These are phyloP conservation scores for Ceratocystiopsis brevicomis DNA, from an alignment of 2,329 filamentous ascomycete species.

Conservation along the genomic window DNA sequence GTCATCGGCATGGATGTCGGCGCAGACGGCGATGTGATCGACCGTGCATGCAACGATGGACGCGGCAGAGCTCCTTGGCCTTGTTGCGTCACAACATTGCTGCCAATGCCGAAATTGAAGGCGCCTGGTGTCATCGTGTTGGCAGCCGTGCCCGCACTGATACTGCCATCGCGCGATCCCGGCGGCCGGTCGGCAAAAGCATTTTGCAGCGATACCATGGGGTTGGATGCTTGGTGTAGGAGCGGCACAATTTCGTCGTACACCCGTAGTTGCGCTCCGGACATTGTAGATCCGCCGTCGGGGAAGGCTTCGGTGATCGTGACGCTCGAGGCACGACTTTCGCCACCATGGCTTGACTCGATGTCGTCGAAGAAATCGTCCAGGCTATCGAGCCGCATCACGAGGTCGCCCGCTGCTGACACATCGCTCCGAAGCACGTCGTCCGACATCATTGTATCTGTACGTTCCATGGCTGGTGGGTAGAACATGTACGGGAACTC, in stretches of 20 bases:
- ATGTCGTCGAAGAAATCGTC: constrained; percentile 69
- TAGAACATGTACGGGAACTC: constrained; percentile 74
- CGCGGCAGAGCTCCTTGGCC: constrained; percentile 16
- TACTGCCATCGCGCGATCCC: constrained; percentile 37
- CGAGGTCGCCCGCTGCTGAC: constrained; percentile 50
- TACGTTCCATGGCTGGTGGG: constrained; percentile 43
- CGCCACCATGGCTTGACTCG: constrained; percentile 16
- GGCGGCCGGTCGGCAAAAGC: constrained; percentile 61
- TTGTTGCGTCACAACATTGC: constrained; percentile 13
- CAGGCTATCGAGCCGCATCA: constrained; percentile 58
- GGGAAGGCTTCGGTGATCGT: constrained; percentile 47
- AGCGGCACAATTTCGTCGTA: constrained; percentile 91
- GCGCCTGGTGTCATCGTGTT: constrained; percentile 46
- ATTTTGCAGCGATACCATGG: constrained; percentile 67
- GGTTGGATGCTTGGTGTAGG: constrained; percentile 65
- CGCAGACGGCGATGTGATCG: constrained; percentile 62
- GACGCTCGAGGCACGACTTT: constrained; percentile 36
- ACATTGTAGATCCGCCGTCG: constrained; percentile 39
- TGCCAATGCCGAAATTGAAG: constrained; percentile 19
- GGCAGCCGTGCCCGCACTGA: constrained; percentile 9
- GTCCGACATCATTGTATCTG: constrained; percentile 86
- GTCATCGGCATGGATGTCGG: constrained; percentile 14
- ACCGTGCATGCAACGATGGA: constrained; percentile 59
- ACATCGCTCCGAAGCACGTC: constrained; percentile 47
- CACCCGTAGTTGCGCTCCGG: constrained; percentile 45